phyloP scores from a whole-genome alignment of 2,329 filamentous ascomycete genomes.

The Alternaria rosae region DNA sequence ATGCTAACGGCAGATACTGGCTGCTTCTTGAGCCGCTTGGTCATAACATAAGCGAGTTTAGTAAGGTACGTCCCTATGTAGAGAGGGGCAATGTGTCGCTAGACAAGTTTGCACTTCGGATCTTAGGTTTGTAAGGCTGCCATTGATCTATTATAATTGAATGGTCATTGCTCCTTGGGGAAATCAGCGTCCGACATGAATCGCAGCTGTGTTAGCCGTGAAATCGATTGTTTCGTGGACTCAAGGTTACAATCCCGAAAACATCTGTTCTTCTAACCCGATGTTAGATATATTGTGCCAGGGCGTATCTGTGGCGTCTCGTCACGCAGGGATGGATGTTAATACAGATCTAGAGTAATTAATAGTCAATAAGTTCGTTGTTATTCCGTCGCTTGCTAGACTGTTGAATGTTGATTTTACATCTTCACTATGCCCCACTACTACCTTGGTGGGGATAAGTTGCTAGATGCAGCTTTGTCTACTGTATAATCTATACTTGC shows the following conservation, averaged over 20 bases:
- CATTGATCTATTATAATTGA: background rate
- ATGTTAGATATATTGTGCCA: slow-evolving; percentile 3
- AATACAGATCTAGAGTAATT: too few species aligned
- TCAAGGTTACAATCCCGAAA: slow-evolving; percentile 1
- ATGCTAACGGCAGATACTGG: too few species aligned
- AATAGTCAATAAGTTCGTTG: background rate
- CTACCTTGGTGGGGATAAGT: slow-evolving; percentile 1
- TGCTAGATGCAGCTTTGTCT: slow-evolving; percentile 4
- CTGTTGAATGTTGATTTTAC: background rate
- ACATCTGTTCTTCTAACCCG: background rate
- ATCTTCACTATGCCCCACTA: background rate
- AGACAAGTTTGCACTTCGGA: slow-evolving; percentile 7
- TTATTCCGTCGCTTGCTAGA: slow-evolving; percentile 1
- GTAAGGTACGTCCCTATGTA: too few species aligned
- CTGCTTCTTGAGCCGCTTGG: too few species aligned
- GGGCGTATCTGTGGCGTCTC: background rate
- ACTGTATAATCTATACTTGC: background rate
- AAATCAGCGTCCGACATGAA: background rate
- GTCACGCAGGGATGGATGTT: slow-evolving; percentile 6
- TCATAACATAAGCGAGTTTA: too few species aligned
- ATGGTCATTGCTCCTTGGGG: background rate
- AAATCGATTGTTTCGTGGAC: background rate
- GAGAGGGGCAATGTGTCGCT: too few species aligned
- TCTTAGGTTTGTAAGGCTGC: background rate
- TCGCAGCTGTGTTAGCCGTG: background rate